Percentiles rank a stretch among this genome's conserved stretches.
Evolutionary conservation across 192 early-diverging fungal genomes (phyloP).

Genomic region (Coemansia interrupta): DNA sequence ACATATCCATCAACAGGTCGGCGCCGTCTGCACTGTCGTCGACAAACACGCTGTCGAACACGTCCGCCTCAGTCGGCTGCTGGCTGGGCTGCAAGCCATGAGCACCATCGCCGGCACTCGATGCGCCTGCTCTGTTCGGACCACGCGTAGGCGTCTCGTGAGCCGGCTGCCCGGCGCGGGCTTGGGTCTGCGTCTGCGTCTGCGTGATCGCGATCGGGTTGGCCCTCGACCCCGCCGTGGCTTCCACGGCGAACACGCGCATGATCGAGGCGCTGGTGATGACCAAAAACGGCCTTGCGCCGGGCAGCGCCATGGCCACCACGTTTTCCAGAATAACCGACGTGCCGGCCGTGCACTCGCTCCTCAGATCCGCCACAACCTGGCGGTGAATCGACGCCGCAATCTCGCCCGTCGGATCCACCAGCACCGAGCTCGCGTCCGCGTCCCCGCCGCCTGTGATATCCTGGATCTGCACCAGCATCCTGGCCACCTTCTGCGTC

Average conservation of each 20-base stretch:
- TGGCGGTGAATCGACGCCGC: conserved; percentile 35
- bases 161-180: background rate
- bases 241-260: conserved; percentile 37
- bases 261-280: conserved; percentile 37
- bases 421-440: conserved; percentile 30
- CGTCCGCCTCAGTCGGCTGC: background rate
- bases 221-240: conserved; percentile 14
- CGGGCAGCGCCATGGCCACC: conserved; percentile 27
- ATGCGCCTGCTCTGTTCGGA: background rate
- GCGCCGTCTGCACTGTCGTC: conserved; percentile 3
- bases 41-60: background rate
- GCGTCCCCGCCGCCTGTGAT: conserved; percentile 20
- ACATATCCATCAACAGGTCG: conserved; percentile 15
- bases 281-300: conserved; percentile 32
- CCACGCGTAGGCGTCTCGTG: too few relatives aligned
- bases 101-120: background rate
- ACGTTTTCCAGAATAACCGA: conserved; percentile 43
- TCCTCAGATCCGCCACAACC: conserved; percentile 23
- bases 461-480: conserved; percentile 48
- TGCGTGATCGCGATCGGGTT: conserved; percentile 32
- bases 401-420: conserved; percentile 51
- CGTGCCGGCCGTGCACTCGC: conserved; percentile 27
- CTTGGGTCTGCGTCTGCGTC: conserved; percentile 16
- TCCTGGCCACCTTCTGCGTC: conserved; percentile 23
- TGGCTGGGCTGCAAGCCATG: background rate